Base-by-base conservation (phyloP, 2,329 filamentous ascomycete genomes). In the Neoscytalidium dimidiatum region DNA sequence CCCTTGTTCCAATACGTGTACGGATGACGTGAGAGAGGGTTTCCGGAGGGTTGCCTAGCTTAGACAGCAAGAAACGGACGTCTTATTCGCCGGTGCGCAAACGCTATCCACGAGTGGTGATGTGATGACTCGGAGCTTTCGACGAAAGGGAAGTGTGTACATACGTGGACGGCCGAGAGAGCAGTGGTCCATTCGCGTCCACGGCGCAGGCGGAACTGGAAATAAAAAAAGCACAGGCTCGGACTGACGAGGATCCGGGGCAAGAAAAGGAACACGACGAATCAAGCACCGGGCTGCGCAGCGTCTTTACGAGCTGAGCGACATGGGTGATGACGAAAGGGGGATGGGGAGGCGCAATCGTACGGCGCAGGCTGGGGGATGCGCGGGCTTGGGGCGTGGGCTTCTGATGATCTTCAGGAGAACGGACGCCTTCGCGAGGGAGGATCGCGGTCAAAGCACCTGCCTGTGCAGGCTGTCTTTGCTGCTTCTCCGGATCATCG, bases 361-460 rank as follows among this genome's bases (percentile, higher is more conserved):
- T 11, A 26, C 19, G 23, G 6, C 21, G 35, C 3, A 29, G 53
- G 38, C 53, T 57, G 53, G 53, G 53, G 53, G 53, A 57, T 57
- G 53, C 35, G 53, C 53, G 35, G 28, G 17, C 14, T 11, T 5
- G 38, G 11, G 5, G 33, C 21, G 52, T 29, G 35, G 21, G 52
- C 33, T 43, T 57, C n/a, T 17, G 21, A 43, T 43, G 56, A 60
- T 60, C 56, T 60, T 60, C 56, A 60, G 56, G 56, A 60, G 52
- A 28, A 56, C 52, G 29, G 28, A 28, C 14, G 21, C 17, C 9
- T 4, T n/a, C 6, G 44, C 3, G 31, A 21, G 31, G 28, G 28
- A 29, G 26, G 28, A 29, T 21, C 38, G n/a, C 11, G 33, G 35
- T 46, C 38, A 21, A 29, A 57, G 35, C 52, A 43, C 35, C 35